Percentiles rank a stretch among this genome's conserved stretches.
Conservation (phyloP, 148 eudicot genomes). For the Camellia sinensis region DNA sequence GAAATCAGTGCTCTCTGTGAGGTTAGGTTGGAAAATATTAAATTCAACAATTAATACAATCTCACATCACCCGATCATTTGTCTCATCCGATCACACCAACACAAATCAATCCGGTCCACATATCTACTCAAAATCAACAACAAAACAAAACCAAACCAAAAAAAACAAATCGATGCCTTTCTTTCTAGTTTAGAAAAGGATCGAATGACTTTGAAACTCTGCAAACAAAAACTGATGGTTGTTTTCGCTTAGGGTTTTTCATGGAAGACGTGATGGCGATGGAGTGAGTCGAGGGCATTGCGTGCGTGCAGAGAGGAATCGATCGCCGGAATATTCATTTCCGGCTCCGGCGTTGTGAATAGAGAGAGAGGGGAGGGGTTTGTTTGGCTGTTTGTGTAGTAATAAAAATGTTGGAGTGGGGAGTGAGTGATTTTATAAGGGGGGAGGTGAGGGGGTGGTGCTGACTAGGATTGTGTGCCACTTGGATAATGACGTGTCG, state of each 20-base stretch:
- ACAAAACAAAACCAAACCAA: too few relatives aligned
- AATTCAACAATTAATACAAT: conserved; percentile 9
- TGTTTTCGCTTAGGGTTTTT: conserved; percentile 16
- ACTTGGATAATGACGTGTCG: conserved; percentile 26
- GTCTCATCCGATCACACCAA: not conserved
- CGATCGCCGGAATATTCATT: conserved; percentile 41
- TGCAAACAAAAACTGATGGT: not conserved
- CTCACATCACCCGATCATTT: conserved; percentile 20
- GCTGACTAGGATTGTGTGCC: conserved; percentile 15
- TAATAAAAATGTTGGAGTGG: not conserved
- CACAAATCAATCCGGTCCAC: not conserved
- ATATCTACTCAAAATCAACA: not conserved
- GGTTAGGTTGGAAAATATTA: conserved; percentile 4
- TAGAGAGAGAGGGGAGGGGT: not conserved
- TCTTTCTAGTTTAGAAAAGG: conserved; percentile 10
- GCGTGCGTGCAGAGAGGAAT: conserved; percentile 4
- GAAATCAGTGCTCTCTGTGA: not conserved
- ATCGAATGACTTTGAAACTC: conserved; percentile 22
- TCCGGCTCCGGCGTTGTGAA: conserved; percentile 30
- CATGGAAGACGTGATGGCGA: conserved; percentile 46
- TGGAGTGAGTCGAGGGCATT: conserved; percentile 33
- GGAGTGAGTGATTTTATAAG: conserved; percentile 4
- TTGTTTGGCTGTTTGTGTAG: conserved; percentile 1
- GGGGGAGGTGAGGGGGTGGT: not conserved
- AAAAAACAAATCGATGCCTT: conserved; percentile 23